These are phyloP conservation scores for Ulvella scutata DNA, from an alignment of 139 green algal genomes.

Conservation along the genomic window DNA sequence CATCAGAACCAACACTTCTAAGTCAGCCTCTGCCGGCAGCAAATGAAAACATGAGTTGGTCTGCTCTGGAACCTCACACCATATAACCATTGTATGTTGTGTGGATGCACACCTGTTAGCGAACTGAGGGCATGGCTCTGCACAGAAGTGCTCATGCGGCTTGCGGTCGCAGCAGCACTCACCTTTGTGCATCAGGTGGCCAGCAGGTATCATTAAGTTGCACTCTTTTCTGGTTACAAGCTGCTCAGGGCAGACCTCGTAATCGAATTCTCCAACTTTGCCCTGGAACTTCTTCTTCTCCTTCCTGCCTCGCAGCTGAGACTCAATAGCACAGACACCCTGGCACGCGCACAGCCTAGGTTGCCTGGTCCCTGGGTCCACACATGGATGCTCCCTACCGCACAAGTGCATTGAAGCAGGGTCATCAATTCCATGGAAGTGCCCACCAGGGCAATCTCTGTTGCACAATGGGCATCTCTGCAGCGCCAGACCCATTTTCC, in stretches of 20 bases:
- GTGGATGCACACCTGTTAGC: not conserved
- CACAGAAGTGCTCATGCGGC: not conserved
- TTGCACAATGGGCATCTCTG: not conserved
- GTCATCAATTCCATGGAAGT: not conserved
- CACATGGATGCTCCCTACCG: not conserved
- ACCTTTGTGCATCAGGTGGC: not conserved
- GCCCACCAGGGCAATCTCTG: not conserved
- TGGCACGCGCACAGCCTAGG: not conserved
- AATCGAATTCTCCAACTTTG: not conserved
- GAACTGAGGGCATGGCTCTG: not conserved
- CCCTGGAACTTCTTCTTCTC: not conserved
- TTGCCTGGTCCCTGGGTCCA: not conserved
- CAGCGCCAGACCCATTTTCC: too few relatives aligned
- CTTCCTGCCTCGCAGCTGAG: too few relatives aligned
- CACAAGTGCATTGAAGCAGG: not conserved
- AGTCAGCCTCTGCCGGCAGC: too few relatives aligned
- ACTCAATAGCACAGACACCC: not conserved
- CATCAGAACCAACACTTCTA: too few relatives aligned
- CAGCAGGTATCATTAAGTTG: not conserved
- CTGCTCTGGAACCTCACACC: too few relatives aligned
- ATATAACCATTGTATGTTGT: not conserved
- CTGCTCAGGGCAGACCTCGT: not conserved
- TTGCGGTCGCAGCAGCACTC: not conserved
- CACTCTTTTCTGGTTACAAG: not conserved
- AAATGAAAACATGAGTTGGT: too few relatives aligned